Evolutionary conservation across 2,329 filamentous ascomycete genomes (phyloP), one percentile per base, ranked within the genome.

Genomic region (Venturia aucupariae): DNA sequence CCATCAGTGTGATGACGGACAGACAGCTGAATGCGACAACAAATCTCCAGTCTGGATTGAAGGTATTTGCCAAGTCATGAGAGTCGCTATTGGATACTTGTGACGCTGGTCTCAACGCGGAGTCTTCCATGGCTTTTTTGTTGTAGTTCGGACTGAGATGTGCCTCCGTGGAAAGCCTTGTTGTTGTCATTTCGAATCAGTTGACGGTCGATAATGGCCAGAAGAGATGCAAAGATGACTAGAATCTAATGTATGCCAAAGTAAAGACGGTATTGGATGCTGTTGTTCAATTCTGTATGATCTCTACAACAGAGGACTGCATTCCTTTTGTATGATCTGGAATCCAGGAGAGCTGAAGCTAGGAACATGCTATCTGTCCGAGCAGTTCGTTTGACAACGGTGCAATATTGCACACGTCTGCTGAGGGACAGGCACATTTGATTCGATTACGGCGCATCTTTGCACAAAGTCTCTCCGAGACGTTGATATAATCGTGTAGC

Each of bases 1-100:
- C 83, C 75, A 86, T 85, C 22, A 64, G 41, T 2, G 81, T 81
- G 63, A 88, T 76, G 57, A 84, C 75, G 8, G 78, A 75, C 7
- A 86, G 75, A 44, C 82, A 81, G 38, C 72, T 67, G 68, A 84
- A 84, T 44, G 80, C 81, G 22, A 83, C 73, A 24, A 76, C 67
- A 68, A 82, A 81, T 38, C 69, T 67, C 66, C 65, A 68, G 27
- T 67, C 68, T 7, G 70, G 70, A 38, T 71, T 69, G 67, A 71
- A 72, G n/a, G 57, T 38, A 19, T 38, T 57, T 22, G 27, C 41
- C 38, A 38, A 22, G 35, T 38, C 11, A 24, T 30, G 32, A 39
- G 61, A 35, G 19, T n/a, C 17, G 10, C 22, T 35, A 10, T 19
- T 24, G 39, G 61, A 54, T 35, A 41, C 19, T 27, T 63, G 44